Base-by-base conservation (phyloP, 2,329 filamentous ascomycete genomes). In the Coniochaeta sp. region DNA sequence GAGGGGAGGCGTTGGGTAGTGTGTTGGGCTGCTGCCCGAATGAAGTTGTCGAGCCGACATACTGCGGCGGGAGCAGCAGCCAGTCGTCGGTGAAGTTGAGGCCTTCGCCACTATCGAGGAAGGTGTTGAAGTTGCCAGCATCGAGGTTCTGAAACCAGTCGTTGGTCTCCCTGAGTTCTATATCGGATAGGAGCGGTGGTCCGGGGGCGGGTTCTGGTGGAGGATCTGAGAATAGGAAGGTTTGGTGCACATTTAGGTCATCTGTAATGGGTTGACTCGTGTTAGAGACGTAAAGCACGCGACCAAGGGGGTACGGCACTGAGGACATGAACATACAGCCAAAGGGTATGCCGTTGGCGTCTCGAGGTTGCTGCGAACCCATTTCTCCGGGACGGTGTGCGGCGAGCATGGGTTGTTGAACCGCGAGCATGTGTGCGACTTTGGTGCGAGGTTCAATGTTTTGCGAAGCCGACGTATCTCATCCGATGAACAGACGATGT, bases 41-140 rank as follows among this genome's bases (percentile, higher is more conserved):
- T 3, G 82, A 85, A 18, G 83, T 85, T 1, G 79, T 73, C 12
- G 83, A 81, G 49, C 83, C 83, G 69, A 87, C 79, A 57, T 87
- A 82, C 48, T 76, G 76, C 1, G 83, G 83, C 5, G 83, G 84
- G 18, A 86, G 69, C 53, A 82, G 65, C 12, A 42, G 38, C 79
- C 79, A 83, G 51, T 71, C 68, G 35, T 76, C 74, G 59, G 64
- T 76, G 58, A 72, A 77, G 57, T 72, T 71, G 32, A 75, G 69
- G 9, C 75, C 73, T 58, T 79, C 77, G 42, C 75, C 75, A 55
- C 76, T 79, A 6, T 74, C 74, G n/a, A 42, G 30, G n/a, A 72
- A 67, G 54, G 70, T 69, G 52, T 71, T 72, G 59, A 74, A 78
- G 30, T 76, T 70, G 55, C 79, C 71, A 6, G 77, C 71, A 49